Evolutionary conservation across 352 stramenopile species (phyloP).

Genomic region (Pythium brachiatum): DNA sequence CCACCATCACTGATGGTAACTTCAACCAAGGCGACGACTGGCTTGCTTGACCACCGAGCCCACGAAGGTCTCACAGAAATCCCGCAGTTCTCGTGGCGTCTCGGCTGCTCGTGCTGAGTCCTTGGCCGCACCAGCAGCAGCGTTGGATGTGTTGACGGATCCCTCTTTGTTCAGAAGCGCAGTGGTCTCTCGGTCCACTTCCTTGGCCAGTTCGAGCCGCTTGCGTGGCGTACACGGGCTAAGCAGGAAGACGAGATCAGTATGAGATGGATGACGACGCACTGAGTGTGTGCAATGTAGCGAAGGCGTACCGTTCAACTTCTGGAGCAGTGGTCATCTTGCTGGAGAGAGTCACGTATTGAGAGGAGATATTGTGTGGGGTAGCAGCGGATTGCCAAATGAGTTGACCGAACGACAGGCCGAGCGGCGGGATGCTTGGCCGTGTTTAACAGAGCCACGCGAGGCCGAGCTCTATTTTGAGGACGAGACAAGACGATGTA

Average conservation of each 20-base stretch:
- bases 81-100: slow-evolving; percentile 28
- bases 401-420: not conserved
- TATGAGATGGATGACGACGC: not conserved
- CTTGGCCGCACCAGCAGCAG: not conserved
- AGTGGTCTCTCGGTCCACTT: slow-evolving; percentile 49
- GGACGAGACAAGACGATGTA: not conserved
- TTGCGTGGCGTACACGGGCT: slow-evolving; percentile 68
- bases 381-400: not conserved
- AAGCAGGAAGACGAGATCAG: too few relatives aligned
- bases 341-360: not conserved
- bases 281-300: not conserved
- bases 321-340: slow-evolving; percentile 21
- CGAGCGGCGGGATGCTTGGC: not conserved
- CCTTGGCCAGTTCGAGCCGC: slow-evolving; percentile 51
- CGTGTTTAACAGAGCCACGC: not conserved
- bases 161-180: slow-evolving; percentile 17
- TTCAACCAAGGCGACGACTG: slow-evolving; percentile 19
- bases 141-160: not conserved
- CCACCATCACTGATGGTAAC: not conserved
- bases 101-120: slow-evolving; percentile 3
- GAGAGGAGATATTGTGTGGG: not conserved
- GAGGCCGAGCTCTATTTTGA: not conserved
- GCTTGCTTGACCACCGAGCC: slow-evolving; percentile 37
- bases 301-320: slow-evolving; percentile 15
- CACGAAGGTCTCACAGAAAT: slow-evolving; percentile 51